These are phyloP conservation scores for Diaporthe capsici DNA, from an alignment of 2,329 filamentous ascomycete species.

Conservation along the genomic window DNA sequence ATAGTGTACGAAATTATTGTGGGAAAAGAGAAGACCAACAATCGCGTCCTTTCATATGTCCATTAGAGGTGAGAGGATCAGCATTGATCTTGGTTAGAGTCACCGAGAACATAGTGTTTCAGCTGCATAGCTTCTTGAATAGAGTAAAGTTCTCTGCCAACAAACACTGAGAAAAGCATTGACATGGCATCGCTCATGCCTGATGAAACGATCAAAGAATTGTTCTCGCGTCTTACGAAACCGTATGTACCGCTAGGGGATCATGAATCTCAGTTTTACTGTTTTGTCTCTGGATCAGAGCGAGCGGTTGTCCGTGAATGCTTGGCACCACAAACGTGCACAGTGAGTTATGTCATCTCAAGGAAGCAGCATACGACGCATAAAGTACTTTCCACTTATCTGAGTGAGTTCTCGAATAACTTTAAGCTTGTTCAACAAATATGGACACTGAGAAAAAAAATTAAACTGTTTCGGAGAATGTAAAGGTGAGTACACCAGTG, in stretches of 20 bases:
- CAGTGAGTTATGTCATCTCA: too few species aligned
- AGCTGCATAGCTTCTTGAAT: not conserved
- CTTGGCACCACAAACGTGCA: too few species aligned
- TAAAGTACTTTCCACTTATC: not conserved
- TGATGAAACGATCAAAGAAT: not conserved
- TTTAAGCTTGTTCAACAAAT: not conserved
- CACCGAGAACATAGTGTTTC: not conserved
- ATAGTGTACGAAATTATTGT: not conserved
- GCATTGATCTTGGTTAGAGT: not conserved
- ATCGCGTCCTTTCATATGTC: too few species aligned
- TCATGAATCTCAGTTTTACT: not conserved
- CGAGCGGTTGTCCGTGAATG: too few species aligned
- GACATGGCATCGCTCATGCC: not conserved
- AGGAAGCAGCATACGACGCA: not conserved
- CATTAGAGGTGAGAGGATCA: too few species aligned
- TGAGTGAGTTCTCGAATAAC: rapidly evolving
- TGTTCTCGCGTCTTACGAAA: not conserved
- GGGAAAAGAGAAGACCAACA: not conserved
- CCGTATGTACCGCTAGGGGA: not conserved
- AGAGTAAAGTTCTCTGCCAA: too few species aligned
- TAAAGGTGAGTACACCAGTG: too few species aligned
- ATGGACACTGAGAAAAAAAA: not conserved
- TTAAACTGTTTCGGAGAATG: not conserved
- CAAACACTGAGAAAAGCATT: not conserved
- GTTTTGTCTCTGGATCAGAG: not conserved